A percentile compares a stretch with the other conserved stretches of the same genome.
Evolutionary conservation across 306 rosid species (phyloP).

Genomic region (Prinsepia uniflora): DNA sequence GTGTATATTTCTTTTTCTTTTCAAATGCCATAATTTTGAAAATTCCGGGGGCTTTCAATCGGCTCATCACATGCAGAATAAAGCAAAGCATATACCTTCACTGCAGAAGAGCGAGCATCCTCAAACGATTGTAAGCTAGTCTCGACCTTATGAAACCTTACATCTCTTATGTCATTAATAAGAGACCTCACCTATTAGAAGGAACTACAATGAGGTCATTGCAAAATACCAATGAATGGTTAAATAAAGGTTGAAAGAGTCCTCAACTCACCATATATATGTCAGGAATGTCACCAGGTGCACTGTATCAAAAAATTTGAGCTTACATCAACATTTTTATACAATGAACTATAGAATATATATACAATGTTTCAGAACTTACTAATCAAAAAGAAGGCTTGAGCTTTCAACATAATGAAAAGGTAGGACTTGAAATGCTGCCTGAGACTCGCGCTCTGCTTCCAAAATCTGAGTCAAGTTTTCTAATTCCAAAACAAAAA

Average conservation of each 20-base stretch:
- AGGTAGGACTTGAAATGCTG: conserved; percentile 76
- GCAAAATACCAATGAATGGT: conserved; percentile 5
- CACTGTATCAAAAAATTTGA: conserved; percentile 41
- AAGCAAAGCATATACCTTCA: conserved; percentile 52
- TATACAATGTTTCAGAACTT: conserved; percentile 29
- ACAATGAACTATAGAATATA: conserved; percentile 16
- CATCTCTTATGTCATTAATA: conserved; percentile 85
- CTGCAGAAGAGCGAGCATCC: conserved; percentile 81
- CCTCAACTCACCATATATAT: conserved; percentile 70
- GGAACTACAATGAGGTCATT: conserved; percentile 24
- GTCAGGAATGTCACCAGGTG: conserved; percentile 75
- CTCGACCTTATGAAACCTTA: conserved; percentile 90
- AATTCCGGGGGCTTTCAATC: not conserved
- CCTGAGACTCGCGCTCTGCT: conserved; percentile 83
- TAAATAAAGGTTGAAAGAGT: conserved; percentile 12
- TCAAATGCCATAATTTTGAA: not conserved
- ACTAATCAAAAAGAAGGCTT: conserved; percentile 73
- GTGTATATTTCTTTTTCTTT: not conserved
- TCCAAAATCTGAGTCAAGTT: conserved; percentile 84
- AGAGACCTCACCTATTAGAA: conserved; percentile 73
- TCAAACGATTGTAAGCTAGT: conserved; percentile 78
- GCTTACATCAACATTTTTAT: conserved; percentile 11
- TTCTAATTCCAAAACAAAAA: conserved; percentile 43
- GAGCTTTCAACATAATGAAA: conserved; percentile 95
- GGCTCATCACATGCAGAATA: not conserved